Percentiles rank a stretch among this genome's conserved stretches.
Evolutionary conservation across 202 grass and related monocot genomes (phyloP).

Genomic region (Saccharum hybrid): DNA sequence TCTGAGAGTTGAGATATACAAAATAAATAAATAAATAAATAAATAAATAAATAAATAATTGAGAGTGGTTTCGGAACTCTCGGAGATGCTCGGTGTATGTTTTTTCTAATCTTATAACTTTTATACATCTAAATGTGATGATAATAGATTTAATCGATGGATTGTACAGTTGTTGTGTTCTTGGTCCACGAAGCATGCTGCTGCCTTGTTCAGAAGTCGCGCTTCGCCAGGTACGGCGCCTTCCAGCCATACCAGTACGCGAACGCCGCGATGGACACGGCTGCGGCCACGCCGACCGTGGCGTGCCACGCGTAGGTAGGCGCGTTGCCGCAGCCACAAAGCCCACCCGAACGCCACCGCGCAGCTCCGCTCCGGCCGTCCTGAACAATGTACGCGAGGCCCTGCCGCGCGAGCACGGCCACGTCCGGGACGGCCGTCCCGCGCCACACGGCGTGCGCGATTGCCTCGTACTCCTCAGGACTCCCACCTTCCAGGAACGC

Average conservation of each 20-base stretch:
- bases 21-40: no score
- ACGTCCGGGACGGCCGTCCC: constrained; percentile 45
- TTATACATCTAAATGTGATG: no score
- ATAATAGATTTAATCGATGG: neutral
- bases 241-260: constrained; percentile 66
- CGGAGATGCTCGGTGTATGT: no score
- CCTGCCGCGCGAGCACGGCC: constrained; percentile 54
- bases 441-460: constrained; percentile 51
- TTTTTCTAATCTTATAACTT: no score
- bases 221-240: constrained; percentile 49
- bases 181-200: neutral
- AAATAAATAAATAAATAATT: no score
- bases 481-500: constrained; percentile 79
- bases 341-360: neutral
- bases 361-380: constrained; percentile 32
- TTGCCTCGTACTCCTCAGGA: constrained; percentile 62
- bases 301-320: constrained; percentile 51
- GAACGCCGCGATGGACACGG: constrained; percentile 60
- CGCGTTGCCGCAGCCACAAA: constrained; percentile 7
- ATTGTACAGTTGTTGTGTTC: neutral
- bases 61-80: no score
- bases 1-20: no score
- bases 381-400: constrained; percentile 54
- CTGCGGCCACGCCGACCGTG: constrained; percentile 59
- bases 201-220: neutral